phyloP scores from a whole-genome alignment of 768 basidiomycete species.

The Mycena venus region DNA sequence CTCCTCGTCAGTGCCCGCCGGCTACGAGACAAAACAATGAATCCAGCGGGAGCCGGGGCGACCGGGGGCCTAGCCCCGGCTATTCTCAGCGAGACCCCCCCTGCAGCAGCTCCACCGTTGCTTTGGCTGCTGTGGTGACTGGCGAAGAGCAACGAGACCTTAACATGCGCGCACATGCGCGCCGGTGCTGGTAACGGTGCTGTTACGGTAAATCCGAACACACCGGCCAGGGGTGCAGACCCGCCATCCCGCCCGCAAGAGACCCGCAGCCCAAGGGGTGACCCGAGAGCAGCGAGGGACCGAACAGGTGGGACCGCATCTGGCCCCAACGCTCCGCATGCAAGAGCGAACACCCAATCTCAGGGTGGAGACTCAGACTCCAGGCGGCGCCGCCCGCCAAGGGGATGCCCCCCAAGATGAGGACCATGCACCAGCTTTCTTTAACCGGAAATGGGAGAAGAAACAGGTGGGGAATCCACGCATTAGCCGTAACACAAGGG shows the following conservation, averaged over 20 bases:
- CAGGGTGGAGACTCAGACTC: neutral
- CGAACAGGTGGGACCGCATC: neutral
- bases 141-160: neutral
- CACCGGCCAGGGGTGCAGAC: neutral
- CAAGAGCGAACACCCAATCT: neutral
- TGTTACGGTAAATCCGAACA: neutral
- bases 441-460: neutral
- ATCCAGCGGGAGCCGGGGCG: neutral
- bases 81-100: neutral
- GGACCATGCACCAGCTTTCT: slow-evolving; percentile 19
- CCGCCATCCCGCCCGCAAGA: neutral
- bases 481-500: neutral
- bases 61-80: neutral
- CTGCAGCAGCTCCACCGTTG: neutral
- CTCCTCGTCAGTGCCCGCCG: slow-evolving; percentile 3
- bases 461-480: neutral
- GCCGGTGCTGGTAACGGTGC: neutral
- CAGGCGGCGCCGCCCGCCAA: neutral
- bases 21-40: neutral
- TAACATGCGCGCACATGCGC: neutral
- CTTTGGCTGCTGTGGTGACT: neutral
- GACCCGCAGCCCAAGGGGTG: neutral
- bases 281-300: neutral
- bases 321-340: neutral
- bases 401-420: neutral